A percentile compares a stretch with the other conserved stretches of the same genome.
Evolutionary conservation across 2,329 filamentous ascomycete genomes (phyloP).

Genomic region (Clarireedia paspali): DNA sequence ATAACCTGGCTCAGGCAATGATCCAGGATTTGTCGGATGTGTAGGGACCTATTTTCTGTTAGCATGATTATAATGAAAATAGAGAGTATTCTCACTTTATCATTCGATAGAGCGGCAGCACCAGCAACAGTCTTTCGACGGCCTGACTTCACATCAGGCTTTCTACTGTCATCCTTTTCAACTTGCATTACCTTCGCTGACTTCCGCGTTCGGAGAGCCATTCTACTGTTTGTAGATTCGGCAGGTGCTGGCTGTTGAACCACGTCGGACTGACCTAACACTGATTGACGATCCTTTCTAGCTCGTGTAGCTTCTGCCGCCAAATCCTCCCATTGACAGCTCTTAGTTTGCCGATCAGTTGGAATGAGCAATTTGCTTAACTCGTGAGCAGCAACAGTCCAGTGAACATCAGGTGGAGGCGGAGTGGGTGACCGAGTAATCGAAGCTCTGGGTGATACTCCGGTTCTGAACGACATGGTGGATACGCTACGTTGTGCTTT

Average conservation of each 20-base stretch:
- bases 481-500: slow-evolving; percentile 59
- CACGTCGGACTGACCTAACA: slow-evolving; percentile 32
- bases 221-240: slow-evolving; percentile 43
- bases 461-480: slow-evolving; percentile 35
- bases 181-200: slow-evolving; percentile 45
- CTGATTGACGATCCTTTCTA: slow-evolving; percentile 57
- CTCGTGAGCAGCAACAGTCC: slow-evolving; percentile 77
- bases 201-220: slow-evolving; percentile 68
- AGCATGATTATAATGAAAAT: background rate
- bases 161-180: slow-evolving; percentile 41
- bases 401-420: slow-evolving; percentile 74
- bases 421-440: slow-evolving; percentile 47
- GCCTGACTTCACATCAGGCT: slow-evolving; percentile 30
- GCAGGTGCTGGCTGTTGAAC: slow-evolving; percentile 27
- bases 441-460: slow-evolving; percentile 31
- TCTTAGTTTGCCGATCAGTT: slow-evolving; percentile 62
- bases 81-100: slow-evolving; percentile 31
- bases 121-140: slow-evolving; percentile 57
- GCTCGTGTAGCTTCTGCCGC: slow-evolving; percentile 58
- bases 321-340: slow-evolving; percentile 72
- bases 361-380: slow-evolving; percentile 79
- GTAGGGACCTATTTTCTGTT: background rate
- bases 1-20: slow-evolving; percentile 25
- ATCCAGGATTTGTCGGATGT: slow-evolving; percentile 15
- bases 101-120: slow-evolving; percentile 37